A percentile compares a stretch with the other conserved stretches of the same genome.
Evolutionary conservation across 2,329 filamentous ascomycete species (phyloP).

Genomic region (Fusarium duplospermum): DNA sequence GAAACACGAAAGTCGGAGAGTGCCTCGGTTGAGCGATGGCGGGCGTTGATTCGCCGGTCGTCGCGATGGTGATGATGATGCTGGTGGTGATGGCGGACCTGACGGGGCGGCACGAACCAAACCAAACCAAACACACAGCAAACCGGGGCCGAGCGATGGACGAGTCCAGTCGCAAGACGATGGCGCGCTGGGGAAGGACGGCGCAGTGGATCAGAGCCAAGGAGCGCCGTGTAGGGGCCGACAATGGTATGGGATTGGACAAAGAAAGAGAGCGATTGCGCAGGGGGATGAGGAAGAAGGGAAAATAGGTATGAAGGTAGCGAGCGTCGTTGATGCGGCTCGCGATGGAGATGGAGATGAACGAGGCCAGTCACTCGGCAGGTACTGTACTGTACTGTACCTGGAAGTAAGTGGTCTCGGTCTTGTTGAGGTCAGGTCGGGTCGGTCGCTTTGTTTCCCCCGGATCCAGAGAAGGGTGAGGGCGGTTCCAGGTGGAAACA

Average conservation of each 20-base stretch:
- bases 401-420: neutral
- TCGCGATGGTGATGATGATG: slow-evolving; percentile 32
- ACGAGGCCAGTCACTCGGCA: neutral
- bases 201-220: slow-evolving; percentile 41
- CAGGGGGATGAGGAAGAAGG: slow-evolving; percentile 2
- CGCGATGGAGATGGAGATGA: neutral
- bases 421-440: neutral
- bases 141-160: slow-evolving; percentile 24
- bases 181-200: slow-evolving; percentile 23
- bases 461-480: neutral
- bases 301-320: neutral
- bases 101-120: slow-evolving; percentile 30
- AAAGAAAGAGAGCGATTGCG: slow-evolving; percentile 25
- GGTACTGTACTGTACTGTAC: neutral
- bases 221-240: slow-evolving; percentile 32
- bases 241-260: slow-evolving; percentile 17
- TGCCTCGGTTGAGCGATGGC: slow-evolving; percentile 7
- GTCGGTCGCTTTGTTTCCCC: slow-evolving; percentile 4
- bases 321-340: neutral
- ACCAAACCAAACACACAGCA: slow-evolving; percentile 23
- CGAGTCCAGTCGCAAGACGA: slow-evolving; percentile 7
- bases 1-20: slow-evolving; percentile 8
- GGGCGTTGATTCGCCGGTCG: slow-evolving; percentile 19
- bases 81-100: slow-evolving; percentile 24
- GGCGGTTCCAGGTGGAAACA: neutral